A percentile compares a stretch with the other conserved stretches of the same genome.
Conservation (phyloP, 2,329 filamentous ascomycete species). For the Phialophora tarda region DNA sequence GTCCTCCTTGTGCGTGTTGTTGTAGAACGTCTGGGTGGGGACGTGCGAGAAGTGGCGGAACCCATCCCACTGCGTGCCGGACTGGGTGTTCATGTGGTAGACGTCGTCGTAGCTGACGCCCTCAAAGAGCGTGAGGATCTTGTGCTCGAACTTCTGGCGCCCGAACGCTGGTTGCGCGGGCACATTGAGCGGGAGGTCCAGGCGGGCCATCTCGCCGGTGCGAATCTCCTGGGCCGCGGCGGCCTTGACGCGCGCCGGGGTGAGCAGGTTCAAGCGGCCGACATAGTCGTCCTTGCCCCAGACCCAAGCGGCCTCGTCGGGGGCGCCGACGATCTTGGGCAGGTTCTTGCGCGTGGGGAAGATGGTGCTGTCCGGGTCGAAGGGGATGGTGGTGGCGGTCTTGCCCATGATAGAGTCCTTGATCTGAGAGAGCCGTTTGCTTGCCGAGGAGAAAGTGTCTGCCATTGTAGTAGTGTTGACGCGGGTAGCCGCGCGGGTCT, state of each 20-base stretch:
- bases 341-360: slow-evolving; percentile 62
- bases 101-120: slow-evolving; percentile 52
- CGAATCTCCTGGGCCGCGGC: slow-evolving; percentile 58
- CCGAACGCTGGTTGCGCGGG: slow-evolving; percentile 60
- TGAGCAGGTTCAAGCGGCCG: slow-evolving; percentile 62
- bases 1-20: slow-evolving; percentile 48
- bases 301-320: slow-evolving; percentile 63
- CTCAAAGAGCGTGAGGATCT: slow-evolving; percentile 54
- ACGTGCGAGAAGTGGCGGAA: slow-evolving; percentile 55
- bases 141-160: slow-evolving; percentile 60
- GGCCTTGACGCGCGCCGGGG: slow-evolving; percentile 59
- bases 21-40: slow-evolving; percentile 48
- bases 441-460: slow-evolving; percentile 33
- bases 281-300: slow-evolving; percentile 60
- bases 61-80: slow-evolving; percentile 58
- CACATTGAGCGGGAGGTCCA: slow-evolving; percentile 61
- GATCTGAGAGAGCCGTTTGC: slow-evolving; percentile 49
- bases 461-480: slow-evolving; percentile 24
- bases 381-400: slow-evolving; percentile 57
- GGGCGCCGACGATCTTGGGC: slow-evolving; percentile 58
- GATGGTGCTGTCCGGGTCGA: slow-evolving; percentile 58
- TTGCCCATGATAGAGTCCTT: slow-evolving; percentile 55
- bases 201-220: slow-evolving; percentile 61
- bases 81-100: slow-evolving; percentile 56
- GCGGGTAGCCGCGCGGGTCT: neutral